Percentiles rank a stretch among this genome's conserved stretches.
Conservation (phyloP, 495 filamentous ascomycete genomes). For the Bacidia rubella region DNA sequence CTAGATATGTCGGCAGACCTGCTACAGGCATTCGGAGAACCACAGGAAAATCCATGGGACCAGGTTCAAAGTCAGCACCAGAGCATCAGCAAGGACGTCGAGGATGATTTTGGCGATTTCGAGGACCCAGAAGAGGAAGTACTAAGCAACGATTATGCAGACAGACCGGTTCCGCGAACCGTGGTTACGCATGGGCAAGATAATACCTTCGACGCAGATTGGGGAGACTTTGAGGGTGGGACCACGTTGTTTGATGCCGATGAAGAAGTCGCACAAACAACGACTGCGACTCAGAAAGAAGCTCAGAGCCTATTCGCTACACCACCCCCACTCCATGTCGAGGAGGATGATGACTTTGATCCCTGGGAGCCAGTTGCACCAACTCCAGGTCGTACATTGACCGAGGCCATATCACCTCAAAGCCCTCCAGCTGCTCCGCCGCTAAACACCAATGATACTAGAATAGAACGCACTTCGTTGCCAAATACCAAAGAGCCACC, state of each 20-base stretch:
- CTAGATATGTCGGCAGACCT: constrained; percentile 58
- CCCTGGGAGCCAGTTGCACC: neutral
- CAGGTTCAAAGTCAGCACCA: constrained; percentile 10
- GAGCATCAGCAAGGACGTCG: constrained; percentile 35
- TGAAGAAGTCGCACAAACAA: constrained; percentile 5
- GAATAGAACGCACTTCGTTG: neutral
- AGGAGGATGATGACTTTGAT: constrained; percentile 20
- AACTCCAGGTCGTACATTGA: neutral
- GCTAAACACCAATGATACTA: neutral
- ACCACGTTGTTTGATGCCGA: constrained; percentile 15
- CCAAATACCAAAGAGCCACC: constrained; percentile 25
- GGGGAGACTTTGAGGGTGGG: constrained; percentile 44
- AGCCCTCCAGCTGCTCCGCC: neutral
- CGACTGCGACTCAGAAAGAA: neutral
- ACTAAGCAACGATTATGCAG: neutral
- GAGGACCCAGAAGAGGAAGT: constrained; percentile 35
- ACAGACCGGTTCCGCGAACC: neutral
- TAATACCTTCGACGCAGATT: constrained; percentile 32
- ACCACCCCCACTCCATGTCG: constrained; percentile 32
- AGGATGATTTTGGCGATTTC: constrained; percentile 69
- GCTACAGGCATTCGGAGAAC: constrained; percentile 50
- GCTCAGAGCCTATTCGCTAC: neutral
- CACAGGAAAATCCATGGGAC: neutral
- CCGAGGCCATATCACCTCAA: neutral
- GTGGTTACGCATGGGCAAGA: too few relatives aligned